Percentiles rank a stretch among this genome's conserved stretches.
These are phyloP conservation scores for Alternaria angustiovoidea DNA, from an alignment of 2,329 filamentous ascomycete genomes.

Conservation along the genomic window DNA sequence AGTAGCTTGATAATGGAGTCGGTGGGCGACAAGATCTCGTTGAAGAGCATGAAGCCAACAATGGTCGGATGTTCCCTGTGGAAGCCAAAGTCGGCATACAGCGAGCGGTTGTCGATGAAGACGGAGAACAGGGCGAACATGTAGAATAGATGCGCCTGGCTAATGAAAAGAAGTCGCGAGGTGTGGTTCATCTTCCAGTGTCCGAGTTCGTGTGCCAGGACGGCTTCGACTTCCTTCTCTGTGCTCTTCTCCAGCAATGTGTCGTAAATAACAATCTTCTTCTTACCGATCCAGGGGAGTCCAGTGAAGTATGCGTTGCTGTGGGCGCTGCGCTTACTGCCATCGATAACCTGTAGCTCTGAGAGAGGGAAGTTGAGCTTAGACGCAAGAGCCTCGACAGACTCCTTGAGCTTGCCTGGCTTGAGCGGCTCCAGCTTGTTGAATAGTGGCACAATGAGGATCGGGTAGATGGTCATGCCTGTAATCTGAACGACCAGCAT, in stretches of 20 bases:
- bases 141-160: slow-evolving; percentile 89
- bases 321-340: slow-evolving; percentile 85
- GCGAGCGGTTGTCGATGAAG: slow-evolving; percentile 92
- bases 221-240: slow-evolving; percentile 89
- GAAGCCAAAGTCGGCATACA: slow-evolving; percentile 94
- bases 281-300: slow-evolving; percentile 86
- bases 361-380: slow-evolving; percentile 89
- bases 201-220: slow-evolving; percentile 93
- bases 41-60: slow-evolving; percentile 97
- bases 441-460: slow-evolving; percentile 92
- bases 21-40: slow-evolving; percentile 92
- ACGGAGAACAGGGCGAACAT: slow-evolving; percentile 96
- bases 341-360: slow-evolving; percentile 94
- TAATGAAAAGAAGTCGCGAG: slow-evolving; percentile 84
- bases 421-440: slow-evolving; percentile 96
- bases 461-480: slow-evolving; percentile 95
- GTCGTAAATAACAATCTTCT: slow-evolving; percentile 99
- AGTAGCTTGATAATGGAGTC: slow-evolving; percentile 93
- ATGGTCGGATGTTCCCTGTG: slow-evolving; percentile 84
- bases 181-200: slow-evolving; percentile 98
- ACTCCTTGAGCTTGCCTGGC: slow-evolving; percentile 84
- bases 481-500: slow-evolving; percentile 88
- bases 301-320: slow-evolving; percentile 97
- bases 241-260: slow-evolving; percentile 96
- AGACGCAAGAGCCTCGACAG: slow-evolving; percentile 83